A percentile compares a stretch with the other conserved stretches of the same genome.
Conservation (phyloP, 306 rosid species). For the Prinsepia uniflora region DNA sequence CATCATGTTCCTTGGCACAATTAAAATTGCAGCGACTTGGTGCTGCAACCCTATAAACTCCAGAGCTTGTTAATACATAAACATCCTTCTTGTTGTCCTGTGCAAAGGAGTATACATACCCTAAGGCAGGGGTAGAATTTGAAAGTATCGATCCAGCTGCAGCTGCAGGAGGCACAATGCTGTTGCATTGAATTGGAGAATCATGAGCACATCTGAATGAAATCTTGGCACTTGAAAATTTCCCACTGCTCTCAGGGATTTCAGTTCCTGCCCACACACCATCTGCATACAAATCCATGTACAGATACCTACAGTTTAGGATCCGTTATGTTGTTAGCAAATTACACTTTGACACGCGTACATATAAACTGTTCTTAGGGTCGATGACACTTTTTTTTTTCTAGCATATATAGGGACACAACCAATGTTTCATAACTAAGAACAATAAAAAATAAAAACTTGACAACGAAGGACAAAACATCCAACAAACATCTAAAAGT, state of each 20-base stretch:
- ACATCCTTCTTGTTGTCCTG: constrained; percentile 31
- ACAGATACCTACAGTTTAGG: not conserved
- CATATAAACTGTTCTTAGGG: not conserved
- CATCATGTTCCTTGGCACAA: constrained; percentile 14
- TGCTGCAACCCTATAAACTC: constrained; percentile 27
- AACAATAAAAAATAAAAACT: too few species aligned
- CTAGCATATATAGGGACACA: too few species aligned
- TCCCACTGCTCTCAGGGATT: constrained; percentile 16
- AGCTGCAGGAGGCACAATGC: not conserved
- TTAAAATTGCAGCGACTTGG: constrained; percentile 32
- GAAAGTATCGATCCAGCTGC: constrained; percentile 14
- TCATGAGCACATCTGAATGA: constrained; percentile 29
- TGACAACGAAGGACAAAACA: too few species aligned
- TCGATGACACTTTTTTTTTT: too few species aligned
- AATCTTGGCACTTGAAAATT: not conserved
- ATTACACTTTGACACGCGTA: not conserved
- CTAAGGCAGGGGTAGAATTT: constrained; percentile 19
- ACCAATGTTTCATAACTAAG: too few species aligned
- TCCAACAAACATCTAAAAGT: too few species aligned
- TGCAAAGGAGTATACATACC: constrained; percentile 30
- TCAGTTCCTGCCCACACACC: constrained; percentile 15
- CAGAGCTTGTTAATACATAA: constrained; percentile 24
- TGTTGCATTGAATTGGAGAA: constrained; percentile 28
- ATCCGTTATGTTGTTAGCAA: not conserved
- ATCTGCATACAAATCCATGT: constrained; percentile 17